These are phyloP conservation scores for Trametes sanguinea DNA, from an alignment of 768 basidiomycete species.

Conservation along the genomic window DNA sequence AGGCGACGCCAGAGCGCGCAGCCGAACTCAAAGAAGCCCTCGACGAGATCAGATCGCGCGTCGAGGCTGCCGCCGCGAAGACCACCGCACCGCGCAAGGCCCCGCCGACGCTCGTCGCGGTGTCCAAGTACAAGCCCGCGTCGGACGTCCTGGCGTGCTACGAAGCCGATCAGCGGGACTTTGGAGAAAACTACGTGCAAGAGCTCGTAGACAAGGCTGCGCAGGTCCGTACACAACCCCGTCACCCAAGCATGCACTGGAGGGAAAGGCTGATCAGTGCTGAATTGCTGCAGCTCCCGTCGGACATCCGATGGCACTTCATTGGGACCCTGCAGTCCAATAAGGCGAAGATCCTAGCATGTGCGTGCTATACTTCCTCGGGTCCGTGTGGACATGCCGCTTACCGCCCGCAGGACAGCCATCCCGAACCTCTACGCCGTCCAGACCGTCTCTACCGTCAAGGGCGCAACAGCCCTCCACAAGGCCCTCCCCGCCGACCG, in stretches of 20 bases:
- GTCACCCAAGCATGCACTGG: neutral
- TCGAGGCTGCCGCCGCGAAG: constrained; percentile 41
- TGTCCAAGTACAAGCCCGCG: constrained; percentile 91
- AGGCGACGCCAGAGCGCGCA: constrained; percentile 25
- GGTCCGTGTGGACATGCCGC: neutral
- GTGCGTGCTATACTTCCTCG: constrained; percentile 43
- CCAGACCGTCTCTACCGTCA: constrained; percentile 83
- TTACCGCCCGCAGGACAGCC: constrained; percentile 43
- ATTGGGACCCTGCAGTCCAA: constrained; percentile 94
- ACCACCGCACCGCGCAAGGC: neutral
- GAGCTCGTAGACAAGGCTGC: constrained; percentile 86
- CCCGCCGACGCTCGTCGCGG: constrained; percentile 68
- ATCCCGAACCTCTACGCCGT: constrained; percentile 87
- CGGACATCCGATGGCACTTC: constrained; percentile 94
- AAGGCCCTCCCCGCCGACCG: constrained; percentile 66
- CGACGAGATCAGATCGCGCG: constrained; percentile 50
- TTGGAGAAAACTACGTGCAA: constrained; percentile 97
- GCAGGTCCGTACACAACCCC: constrained; percentile 24
- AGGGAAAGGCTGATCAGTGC: too few relatives aligned
- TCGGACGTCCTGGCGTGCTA: constrained; percentile 86
- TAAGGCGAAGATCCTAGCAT: constrained; percentile 86
- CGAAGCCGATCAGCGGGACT: constrained; percentile 80
- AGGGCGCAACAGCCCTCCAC: constrained; percentile 78
- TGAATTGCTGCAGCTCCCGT: constrained; percentile 62
- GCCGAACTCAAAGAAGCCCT: constrained; percentile 58